Conservation (phyloP, 2,329 filamentous ascomycete genomes). For the Pyrenophora graminea region DNA sequence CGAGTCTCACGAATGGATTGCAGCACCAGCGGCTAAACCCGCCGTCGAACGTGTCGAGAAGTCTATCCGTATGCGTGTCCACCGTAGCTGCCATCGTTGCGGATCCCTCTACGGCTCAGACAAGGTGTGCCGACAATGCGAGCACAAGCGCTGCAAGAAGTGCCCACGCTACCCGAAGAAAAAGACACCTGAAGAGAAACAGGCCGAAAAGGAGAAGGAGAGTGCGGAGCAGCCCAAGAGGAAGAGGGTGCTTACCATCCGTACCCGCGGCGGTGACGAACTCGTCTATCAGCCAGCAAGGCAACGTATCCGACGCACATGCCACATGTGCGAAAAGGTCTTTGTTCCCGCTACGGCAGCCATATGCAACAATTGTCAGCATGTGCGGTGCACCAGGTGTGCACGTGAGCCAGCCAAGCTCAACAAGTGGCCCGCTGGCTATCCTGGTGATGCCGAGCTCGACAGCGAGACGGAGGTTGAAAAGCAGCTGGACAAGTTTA, state of each 20-base stretch:
- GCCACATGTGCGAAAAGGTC: slow-evolving; percentile 71
- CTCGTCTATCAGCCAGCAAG: slow-evolving; percentile 71
- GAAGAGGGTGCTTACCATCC: slow-evolving; percentile 62
- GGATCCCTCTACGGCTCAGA: slow-evolving; percentile 72
- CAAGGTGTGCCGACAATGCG: slow-evolving; percentile 75
- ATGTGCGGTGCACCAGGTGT: slow-evolving; percentile 78
- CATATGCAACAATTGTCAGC: slow-evolving; percentile 70
- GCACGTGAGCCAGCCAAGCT: slow-evolving; percentile 76
- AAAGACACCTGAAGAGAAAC: slow-evolving; percentile 52
- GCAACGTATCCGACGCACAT: slow-evolving; percentile 74
- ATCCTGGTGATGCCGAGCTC: slow-evolving; percentile 64
- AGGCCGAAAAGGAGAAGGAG: slow-evolving; percentile 25
- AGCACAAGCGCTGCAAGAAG: slow-evolving; percentile 78
- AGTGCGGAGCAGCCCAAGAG: slow-evolving; percentile 54
- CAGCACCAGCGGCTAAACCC: slow-evolving; percentile 29
- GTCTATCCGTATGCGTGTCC: slow-evolving; percentile 76
- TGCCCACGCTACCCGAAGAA: slow-evolving; percentile 76
- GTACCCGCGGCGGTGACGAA: slow-evolving; percentile 69
- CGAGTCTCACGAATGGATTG: slow-evolving; percentile 46
- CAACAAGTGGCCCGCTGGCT: slow-evolving; percentile 70
- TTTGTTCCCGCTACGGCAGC: slow-evolving; percentile 60
- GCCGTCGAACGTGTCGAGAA: slow-evolving; percentile 66
- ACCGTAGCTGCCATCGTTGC: slow-evolving; percentile 81
- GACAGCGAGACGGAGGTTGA: slow-evolving; percentile 41
- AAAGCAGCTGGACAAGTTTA: slow-evolving; percentile 31